phyloP scores from a whole-genome alignment of 176 grass and related monocot species.

The Thinopyrum elongatum region DNA sequence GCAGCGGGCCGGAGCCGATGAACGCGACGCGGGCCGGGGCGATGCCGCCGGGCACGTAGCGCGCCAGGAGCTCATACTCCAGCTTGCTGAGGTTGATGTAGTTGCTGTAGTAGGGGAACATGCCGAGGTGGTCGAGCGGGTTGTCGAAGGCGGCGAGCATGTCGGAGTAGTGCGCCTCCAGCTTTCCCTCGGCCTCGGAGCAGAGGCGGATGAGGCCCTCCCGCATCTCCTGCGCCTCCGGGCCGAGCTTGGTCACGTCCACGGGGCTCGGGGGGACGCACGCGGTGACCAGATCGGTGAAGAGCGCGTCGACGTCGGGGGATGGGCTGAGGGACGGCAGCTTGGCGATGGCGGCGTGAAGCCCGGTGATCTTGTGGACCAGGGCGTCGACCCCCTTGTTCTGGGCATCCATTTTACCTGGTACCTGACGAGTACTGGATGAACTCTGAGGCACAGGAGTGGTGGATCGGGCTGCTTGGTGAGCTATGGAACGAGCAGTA shows the following conservation, averaged over 20 bases:
- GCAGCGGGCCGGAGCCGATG: constrained; percentile 59
- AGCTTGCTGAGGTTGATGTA: constrained; percentile 74
- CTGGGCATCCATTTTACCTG: constrained; percentile 32
- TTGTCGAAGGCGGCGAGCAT: constrained; percentile 57
- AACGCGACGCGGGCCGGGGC: constrained; percentile 40
- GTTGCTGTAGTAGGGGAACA: constrained; percentile 77
- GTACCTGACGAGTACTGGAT: too few relatives aligned
- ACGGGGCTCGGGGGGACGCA: constrained; percentile 61
- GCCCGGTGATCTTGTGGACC: constrained; percentile 46
- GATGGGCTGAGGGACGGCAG: constrained; percentile 59
- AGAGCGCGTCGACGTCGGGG: constrained; percentile 52
- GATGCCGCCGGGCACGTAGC: constrained; percentile 27
- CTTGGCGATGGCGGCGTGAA: constrained; percentile 48
- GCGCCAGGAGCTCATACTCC: constrained; percentile 56
- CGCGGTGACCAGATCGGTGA: constrained; percentile 62
- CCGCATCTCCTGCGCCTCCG: constrained; percentile 45
- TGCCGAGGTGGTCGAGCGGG: constrained; percentile 59
- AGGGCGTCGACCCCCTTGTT: constrained; percentile 45
- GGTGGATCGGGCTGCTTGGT: constrained; percentile 16
- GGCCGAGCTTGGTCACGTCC: constrained; percentile 54
- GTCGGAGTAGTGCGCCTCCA: constrained; percentile 76
- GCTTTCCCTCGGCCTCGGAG: constrained; percentile 57
- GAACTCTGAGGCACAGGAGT: neutral
- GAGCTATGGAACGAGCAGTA: neutral
- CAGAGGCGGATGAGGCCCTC: constrained; percentile 58